Conservation (phyloP, 2,329 filamentous ascomycete species). For the Colletotrichum zoysiae region DNA sequence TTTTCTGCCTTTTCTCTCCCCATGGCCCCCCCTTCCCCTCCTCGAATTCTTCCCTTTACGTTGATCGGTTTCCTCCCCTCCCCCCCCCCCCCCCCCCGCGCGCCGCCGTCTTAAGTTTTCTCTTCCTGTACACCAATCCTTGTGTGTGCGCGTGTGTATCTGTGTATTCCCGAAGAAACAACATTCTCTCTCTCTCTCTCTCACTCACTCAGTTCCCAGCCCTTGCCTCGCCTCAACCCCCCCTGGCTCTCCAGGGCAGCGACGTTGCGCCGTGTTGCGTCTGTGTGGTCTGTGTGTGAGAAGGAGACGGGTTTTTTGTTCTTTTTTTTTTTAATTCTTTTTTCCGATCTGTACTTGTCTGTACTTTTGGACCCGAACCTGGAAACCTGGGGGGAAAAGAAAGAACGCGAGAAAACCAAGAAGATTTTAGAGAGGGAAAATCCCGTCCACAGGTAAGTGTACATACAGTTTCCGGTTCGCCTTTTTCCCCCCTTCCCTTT, state of each 20-base stretch:
- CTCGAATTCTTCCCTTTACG: constrained; percentile 30
- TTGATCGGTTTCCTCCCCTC: constrained; percentile 32
- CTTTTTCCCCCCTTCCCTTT: too few relatives aligned
- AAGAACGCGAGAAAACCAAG: constrained; percentile 11
- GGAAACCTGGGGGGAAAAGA: constrained; percentile 3
- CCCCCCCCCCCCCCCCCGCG: constrained; percentile 11
- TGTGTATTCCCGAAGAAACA: constrained; percentile 46
- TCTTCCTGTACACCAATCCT: constrained; percentile 51
- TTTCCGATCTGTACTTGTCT: constrained; percentile 36
- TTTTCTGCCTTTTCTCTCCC: constrained; percentile 17
- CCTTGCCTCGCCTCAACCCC: constrained; percentile 48
- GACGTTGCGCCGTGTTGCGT: constrained; percentile 54
- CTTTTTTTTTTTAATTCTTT: constrained; percentile 24
- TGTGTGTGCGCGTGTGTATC: constrained; percentile 48
- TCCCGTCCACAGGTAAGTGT: constrained; percentile 9
- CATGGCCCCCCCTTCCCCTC: background rate
- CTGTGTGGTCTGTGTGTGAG: constrained; percentile 10
- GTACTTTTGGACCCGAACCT: background rate
- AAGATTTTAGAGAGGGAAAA: background rate
- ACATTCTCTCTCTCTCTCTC: constrained; percentile 5
- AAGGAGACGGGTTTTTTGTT: too few relatives aligned
- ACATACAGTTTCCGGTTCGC: background rate
- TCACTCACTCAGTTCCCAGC: constrained; percentile 46
- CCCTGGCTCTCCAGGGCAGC: constrained; percentile 62
- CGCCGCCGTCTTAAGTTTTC: constrained; percentile 35